phyloP scores from a whole-genome alignment of 208 protist species.

The Trypanosomatidae sp. region DNA sequence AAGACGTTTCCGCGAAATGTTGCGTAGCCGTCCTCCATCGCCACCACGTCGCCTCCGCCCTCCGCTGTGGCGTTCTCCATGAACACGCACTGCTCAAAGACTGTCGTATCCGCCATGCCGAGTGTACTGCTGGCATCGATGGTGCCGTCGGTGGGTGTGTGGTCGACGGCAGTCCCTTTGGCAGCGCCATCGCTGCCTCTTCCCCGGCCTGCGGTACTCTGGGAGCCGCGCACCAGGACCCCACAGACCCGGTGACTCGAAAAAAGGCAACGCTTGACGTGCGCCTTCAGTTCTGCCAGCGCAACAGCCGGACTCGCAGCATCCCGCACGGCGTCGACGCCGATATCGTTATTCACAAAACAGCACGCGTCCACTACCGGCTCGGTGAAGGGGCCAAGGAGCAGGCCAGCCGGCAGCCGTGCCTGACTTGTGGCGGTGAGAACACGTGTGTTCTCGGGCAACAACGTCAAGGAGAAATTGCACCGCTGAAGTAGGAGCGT shows the following conservation, averaged over 20 bases:
- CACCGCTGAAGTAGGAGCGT: constrained; percentile 32
- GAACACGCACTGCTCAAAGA: constrained; percentile 70
- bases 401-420: constrained; percentile 45
- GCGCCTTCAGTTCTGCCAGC: constrained; percentile 16
- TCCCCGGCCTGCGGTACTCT: not conserved
- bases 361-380: constrained; percentile 41
- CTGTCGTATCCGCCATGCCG: constrained; percentile 21
- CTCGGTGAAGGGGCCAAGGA: constrained; percentile 44
- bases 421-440: constrained; percentile 29
- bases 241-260: constrained; percentile 34
- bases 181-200: not conserved
- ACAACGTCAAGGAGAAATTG: constrained; percentile 33
- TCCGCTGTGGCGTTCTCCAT: constrained; percentile 37
- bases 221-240: constrained; percentile 51
- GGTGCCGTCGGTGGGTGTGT: not conserved
- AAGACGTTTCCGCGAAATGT: constrained; percentile 70
- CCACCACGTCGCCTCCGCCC: constrained; percentile 60
- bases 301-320: constrained; percentile 9
- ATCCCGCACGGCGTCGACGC: constrained; percentile 60
- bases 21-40: constrained; percentile 48
- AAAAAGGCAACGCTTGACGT: constrained; percentile 38
- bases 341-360: constrained; percentile 76
- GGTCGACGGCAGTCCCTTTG: not conserved
- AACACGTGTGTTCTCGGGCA: constrained; percentile 41
- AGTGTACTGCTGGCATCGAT: not conserved